Percentiles rank a stretch among this genome's conserved stretches.
Conservation (phyloP, 495 filamentous ascomycete species). For the Polyplosphaeria fusca region DNA sequence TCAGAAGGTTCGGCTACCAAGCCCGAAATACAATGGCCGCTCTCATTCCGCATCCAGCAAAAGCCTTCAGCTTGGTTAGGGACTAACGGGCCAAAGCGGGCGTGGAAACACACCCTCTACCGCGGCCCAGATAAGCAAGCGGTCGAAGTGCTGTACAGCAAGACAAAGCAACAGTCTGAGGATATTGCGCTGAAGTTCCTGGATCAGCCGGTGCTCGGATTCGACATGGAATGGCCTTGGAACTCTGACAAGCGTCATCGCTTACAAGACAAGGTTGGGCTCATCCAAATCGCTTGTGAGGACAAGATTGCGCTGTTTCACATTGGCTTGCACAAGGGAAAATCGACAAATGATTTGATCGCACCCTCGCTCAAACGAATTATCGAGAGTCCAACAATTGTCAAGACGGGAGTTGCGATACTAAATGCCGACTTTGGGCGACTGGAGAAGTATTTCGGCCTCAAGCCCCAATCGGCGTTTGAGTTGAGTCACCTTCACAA, state of each 20-base stretch:
- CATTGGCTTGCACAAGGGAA: conserved; percentile 51
- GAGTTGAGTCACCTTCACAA: conserved; percentile 80
- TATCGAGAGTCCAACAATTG: conserved; percentile 65
- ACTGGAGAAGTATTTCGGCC: conserved; percentile 59
- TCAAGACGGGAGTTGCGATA: conserved; percentile 67
- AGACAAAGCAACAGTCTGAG: conserved; percentile 61
- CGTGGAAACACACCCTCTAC: conserved; percentile 68
- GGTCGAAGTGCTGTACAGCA: conserved; percentile 74
- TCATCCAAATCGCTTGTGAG: conserved; percentile 78
- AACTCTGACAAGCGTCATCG: conserved; percentile 45
- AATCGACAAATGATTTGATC: conserved; percentile 53
- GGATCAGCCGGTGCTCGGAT: conserved; percentile 28
- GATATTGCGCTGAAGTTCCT: conserved; percentile 37
- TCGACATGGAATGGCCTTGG: conserved; percentile 77
- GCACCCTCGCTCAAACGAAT: conserved; percentile 65
- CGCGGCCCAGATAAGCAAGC: conserved; percentile 46
- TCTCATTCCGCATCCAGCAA: conserved; percentile 4
- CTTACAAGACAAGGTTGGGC: conserved; percentile 59
- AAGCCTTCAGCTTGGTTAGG: not conserved
- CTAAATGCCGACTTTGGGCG: conserved; percentile 72
- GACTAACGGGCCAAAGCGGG: not conserved
- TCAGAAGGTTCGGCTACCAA: not conserved
- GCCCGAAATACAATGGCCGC: conserved; percentile 4
- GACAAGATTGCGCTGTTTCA: conserved; percentile 82
- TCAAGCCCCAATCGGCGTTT: conserved; percentile 63